Evolutionary conservation across 2,329 filamentous ascomycete genomes (phyloP).

Genomic region (Sarocladium kiliense): DNA sequence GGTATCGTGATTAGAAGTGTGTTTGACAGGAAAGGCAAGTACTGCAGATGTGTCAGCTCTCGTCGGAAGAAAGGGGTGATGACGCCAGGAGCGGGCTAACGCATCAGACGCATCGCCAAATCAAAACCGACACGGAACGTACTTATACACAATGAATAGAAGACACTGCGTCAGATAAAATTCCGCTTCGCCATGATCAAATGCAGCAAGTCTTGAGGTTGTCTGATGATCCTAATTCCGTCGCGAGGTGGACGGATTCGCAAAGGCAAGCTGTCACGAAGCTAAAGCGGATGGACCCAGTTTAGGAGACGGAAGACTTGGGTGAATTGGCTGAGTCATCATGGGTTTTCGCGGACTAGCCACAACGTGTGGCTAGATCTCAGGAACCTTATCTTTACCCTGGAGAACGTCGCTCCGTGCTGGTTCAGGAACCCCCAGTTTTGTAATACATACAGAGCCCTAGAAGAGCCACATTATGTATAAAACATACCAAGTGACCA

Average conservation of each 20-base stretch:
- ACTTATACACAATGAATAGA: conserved; percentile 15
- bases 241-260: conserved; percentile 4
- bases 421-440: too few relatives aligned
- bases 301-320: neutral
- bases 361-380: too few relatives aligned
- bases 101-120: neutral
- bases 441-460: too few relatives aligned
- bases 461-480: too few relatives aligned
- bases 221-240: neutral
- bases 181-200: conserved; percentile 16
- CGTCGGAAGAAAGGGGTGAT: conserved; percentile 6
- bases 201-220: conserved; percentile 1
- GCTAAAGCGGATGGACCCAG: neutral
- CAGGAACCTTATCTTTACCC: neutral
- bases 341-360: neutral
- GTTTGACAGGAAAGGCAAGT: neutral
- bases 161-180: conserved; percentile 12
- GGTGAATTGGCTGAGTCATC: neutral
- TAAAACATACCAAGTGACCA: too few relatives aligned
- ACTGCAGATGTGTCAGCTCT: neutral
- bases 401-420: neutral
- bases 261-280: conserved; percentile 10
- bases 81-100: neutral
- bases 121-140: neutral
- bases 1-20: conserved; percentile 7